Conservation (phyloP, 495 filamentous ascomycete genomes). For the Neurospora sp. region DNA sequence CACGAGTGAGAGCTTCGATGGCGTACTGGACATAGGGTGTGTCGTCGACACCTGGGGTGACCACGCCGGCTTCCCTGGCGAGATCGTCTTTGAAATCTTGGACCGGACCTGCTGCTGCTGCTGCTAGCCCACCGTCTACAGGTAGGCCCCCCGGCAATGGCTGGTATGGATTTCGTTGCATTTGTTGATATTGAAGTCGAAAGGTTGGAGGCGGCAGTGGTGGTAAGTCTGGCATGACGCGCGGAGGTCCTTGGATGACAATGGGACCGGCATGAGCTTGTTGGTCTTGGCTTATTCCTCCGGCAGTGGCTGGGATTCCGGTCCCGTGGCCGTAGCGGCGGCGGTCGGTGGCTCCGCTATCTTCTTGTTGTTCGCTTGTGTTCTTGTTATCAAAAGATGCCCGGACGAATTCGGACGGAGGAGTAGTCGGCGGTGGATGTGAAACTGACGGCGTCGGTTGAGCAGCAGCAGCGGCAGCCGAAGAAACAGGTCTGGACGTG, state of each 20-base stretch:
- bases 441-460: not conserved
- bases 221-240: not conserved
- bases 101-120: conserved; percentile 23
- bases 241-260: not conserved
- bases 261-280: not conserved
- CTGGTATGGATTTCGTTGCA: not conserved
- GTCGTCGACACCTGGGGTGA: conserved; percentile 41
- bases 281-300: not conserved
- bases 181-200: not conserved
- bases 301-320: not conserved
- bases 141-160: conserved; percentile 5
- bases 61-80: conserved; percentile 30
- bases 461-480: not conserved
- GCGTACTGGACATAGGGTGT: conserved; percentile 38
- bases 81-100: conserved; percentile 35
- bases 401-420: not conserved
- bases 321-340: not conserved
- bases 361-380: not conserved
- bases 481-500: not conserved
- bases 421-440: not conserved
- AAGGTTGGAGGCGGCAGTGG: not conserved
- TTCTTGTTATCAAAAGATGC: not conserved
- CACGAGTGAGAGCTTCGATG: conserved; percentile 33
- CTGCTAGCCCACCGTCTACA: conserved; percentile 10
- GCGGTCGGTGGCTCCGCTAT: not conserved